phyloP scores from a whole-genome alignment of 2,329 filamentous ascomycete genomes.

The Rhytidhysteron rufulum region DNA sequence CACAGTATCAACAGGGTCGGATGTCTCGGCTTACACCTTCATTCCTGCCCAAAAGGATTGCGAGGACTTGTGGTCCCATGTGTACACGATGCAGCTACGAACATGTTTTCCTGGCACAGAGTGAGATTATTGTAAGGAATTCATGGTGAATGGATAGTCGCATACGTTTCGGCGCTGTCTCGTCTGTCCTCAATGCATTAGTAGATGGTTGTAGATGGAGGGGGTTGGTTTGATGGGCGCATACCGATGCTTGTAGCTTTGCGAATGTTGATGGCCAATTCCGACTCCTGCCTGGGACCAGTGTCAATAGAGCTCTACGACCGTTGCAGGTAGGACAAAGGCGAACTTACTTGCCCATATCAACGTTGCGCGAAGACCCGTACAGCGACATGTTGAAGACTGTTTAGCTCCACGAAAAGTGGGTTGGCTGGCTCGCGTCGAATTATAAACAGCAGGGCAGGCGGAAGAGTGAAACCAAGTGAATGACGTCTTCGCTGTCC shows the following conservation, averaged over 20 bases:
- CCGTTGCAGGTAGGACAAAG: neutral
- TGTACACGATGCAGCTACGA: constrained; percentile 95
- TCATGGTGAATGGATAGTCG: neutral
- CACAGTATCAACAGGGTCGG: constrained; percentile 5
- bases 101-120: constrained; percentile 74
- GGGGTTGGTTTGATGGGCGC: constrained; percentile 11
- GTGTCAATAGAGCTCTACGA: constrained; percentile 27
- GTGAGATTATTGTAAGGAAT: constrained; percentile 27
- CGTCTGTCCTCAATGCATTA: constrained; percentile 42
- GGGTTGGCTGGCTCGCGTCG: constrained; percentile 1
- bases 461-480: constrained; percentile 22
- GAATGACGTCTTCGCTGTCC: neutral
- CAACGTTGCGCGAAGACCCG: constrained; percentile 51
- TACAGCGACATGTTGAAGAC: constrained; percentile 33
- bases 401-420: constrained; percentile 14
- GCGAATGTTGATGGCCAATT: constrained; percentile 63
- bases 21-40: constrained; percentile 76
- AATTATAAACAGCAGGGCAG: constrained; percentile 11
- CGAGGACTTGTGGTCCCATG: constrained; percentile 97
- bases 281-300: constrained; percentile 54
- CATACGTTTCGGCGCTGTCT: constrained; percentile 64
- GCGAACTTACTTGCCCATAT: constrained; percentile 57
- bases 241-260: constrained; percentile 62
- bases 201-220: constrained; percentile 9
- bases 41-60: constrained; percentile 95